Evolutionary conservation across 2,329 filamentous ascomycete genomes (phyloP).

Genomic region (Aquanectria penicillioides): DNA sequence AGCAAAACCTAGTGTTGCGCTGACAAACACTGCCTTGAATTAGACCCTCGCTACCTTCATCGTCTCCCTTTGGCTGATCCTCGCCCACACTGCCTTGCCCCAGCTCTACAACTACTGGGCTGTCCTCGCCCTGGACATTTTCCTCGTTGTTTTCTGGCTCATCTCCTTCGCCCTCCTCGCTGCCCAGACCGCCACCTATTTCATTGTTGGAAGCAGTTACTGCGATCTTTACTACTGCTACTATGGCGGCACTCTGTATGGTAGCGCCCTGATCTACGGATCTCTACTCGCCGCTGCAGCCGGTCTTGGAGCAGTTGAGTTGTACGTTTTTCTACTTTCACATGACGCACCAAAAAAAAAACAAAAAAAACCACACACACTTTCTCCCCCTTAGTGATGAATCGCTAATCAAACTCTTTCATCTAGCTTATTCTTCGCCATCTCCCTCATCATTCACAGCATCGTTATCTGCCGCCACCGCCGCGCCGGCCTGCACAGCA

Average conservation of each 20-base stretch:
- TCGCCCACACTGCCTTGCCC: slow-evolving; percentile 53
- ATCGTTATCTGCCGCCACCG: slow-evolving; percentile 57
- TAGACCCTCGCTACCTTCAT: slow-evolving; percentile 57
- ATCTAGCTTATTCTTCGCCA: slow-evolving; percentile 53
- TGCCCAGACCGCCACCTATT: slow-evolving; percentile 42
- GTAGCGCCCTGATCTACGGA: slow-evolving; percentile 36
- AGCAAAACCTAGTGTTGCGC: slow-evolving; percentile 22
- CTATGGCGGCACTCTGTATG: slow-evolving; percentile 24
- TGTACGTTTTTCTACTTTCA: slow-evolving; percentile 54
- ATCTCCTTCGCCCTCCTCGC: slow-evolving; percentile 54
- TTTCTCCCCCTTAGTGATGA: too few species aligned
- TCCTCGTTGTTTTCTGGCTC: slow-evolving; percentile 64
- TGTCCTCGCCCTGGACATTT: slow-evolving; percentile 60
- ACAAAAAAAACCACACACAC: too few species aligned
- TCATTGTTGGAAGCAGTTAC: slow-evolving; percentile 33
- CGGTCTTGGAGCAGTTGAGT: slow-evolving; percentile 54
- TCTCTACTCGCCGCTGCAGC: slow-evolving; percentile 47
- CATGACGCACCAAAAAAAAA: too few species aligned
- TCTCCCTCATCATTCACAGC: slow-evolving; percentile 53
- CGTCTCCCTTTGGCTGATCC: slow-evolving; percentile 57
- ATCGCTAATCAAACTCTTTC: not conserved
- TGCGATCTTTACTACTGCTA: slow-evolving; percentile 39
- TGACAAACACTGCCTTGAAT: not conserved
- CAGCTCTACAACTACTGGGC: slow-evolving; percentile 64
- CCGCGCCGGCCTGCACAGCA: slow-evolving; percentile 28